Conservation (phyloP, 108 stramenopile genomes). For the Skeletonema grethae region DNA sequence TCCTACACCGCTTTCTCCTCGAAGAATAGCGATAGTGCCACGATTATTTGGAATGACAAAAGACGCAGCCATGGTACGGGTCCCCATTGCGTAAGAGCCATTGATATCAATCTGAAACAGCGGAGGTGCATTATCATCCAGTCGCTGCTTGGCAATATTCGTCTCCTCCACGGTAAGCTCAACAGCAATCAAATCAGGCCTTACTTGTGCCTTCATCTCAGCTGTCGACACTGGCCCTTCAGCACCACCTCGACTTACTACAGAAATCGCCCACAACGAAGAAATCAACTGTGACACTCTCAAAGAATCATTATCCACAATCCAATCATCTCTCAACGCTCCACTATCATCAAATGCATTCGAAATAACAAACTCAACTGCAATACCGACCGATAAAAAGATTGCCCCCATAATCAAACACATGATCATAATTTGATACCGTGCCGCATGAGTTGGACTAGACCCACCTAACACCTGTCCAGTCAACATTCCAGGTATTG, state of each 20-base stretch:
- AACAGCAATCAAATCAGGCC: slow-evolving; percentile 1
- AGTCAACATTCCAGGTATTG: slow-evolving; percentile 92
- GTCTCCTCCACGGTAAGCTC: background rate
- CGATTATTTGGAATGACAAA: background rate
- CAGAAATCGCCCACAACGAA: slow-evolving; percentile 3
- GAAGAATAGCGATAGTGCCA: slow-evolving; percentile 30
- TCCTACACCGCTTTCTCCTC: slow-evolving; percentile 61
- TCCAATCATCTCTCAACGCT: slow-evolving; percentile 17
- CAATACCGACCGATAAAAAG: slow-evolving; percentile 8
- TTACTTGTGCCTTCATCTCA: background rate
- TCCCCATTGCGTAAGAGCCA: slow-evolving; percentile 17
- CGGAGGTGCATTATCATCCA: background rate
- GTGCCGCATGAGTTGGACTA: slow-evolving; percentile 69
- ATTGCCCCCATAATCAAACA: slow-evolving; percentile 66
- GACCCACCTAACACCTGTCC: slow-evolving; percentile 84
- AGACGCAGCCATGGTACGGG: slow-evolving; percentile 31
- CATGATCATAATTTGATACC: slow-evolving; percentile 86
- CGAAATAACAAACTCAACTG: slow-evolving; percentile 13
- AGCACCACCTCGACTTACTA: background rate
- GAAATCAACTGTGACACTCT: slow-evolving; percentile 18
- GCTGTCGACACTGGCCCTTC: background rate
- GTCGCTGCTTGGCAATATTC: background rate
- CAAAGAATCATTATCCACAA: slow-evolving; percentile 20
- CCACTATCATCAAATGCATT: slow-evolving; percentile 25
- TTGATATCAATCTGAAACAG: slow-evolving; percentile 3